Percentiles rank a stretch among this genome's conserved stretches.
These are phyloP conservation scores for Apophysomyces sp. DNA, from an alignment of 371 early-diverging fungal genomes.

Conservation along the genomic window DNA sequence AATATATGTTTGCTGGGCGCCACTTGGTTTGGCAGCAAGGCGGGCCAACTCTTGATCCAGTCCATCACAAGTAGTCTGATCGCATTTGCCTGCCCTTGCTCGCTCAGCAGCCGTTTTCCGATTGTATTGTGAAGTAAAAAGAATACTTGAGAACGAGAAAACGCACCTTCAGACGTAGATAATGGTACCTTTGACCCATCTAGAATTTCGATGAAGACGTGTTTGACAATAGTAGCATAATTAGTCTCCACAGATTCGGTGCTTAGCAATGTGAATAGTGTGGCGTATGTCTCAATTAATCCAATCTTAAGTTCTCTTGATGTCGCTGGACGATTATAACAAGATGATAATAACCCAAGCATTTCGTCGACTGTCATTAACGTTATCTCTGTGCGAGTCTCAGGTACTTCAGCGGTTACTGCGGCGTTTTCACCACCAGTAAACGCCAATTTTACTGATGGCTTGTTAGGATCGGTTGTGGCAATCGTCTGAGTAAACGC, in stretches of 20 bases:
- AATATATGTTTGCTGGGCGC: conserved; percentile 63
- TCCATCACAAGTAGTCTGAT: conserved; percentile 62
- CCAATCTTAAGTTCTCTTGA: conserved; percentile 79
- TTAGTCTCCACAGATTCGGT: conserved; percentile 72
- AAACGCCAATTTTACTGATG: conserved; percentile 38
- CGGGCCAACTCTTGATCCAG: conserved; percentile 73
- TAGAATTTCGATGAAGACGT: conserved; percentile 63
- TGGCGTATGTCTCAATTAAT: conserved; percentile 79
- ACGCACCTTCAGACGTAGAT: conserved; percentile 58
- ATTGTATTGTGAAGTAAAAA: conserved; percentile 79
- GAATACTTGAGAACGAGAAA: conserved; percentile 63
- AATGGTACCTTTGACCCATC: conserved; percentile 29
- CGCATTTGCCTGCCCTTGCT: conserved; percentile 79
- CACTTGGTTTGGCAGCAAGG: conserved; percentile 59
- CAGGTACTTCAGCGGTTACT: conserved; percentile 22
- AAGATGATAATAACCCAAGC: conserved; percentile 57
- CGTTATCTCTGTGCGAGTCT: conserved; percentile 22
- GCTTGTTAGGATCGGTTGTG: conserved; percentile 37
- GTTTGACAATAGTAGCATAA: conserved; percentile 68
- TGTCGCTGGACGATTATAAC: conserved; percentile 58
- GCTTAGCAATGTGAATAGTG: conserved; percentile 73
- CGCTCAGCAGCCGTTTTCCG: conserved; percentile 69
- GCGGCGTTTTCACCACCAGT: conserved; percentile 38
- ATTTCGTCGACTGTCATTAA: conserved; percentile 70
- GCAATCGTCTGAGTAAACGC: conserved; percentile 52